These are phyloP conservation scores for Chaetomiaceae sp. DNA, from an alignment of 2,329 filamentous ascomycete species.

Conservation along the genomic window DNA sequence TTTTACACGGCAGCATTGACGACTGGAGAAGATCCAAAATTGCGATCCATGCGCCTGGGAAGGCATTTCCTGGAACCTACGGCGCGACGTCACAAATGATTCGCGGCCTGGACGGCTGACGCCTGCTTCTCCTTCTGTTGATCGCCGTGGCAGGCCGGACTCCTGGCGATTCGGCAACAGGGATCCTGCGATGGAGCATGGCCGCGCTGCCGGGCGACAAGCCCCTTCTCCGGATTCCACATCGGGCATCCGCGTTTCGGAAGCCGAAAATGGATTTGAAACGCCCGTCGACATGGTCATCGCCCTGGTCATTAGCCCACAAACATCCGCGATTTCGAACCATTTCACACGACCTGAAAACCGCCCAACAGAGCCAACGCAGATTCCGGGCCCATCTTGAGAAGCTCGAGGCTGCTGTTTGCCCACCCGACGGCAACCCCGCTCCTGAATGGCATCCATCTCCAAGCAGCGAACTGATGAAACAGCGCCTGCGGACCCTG, in stretches of 20 bases:
- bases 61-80: constrained; percentile 4
- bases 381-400: too few relatives aligned
- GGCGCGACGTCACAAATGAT: constrained; percentile 11
- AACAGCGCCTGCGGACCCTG: constrained; percentile 9
- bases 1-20: constrained; percentile 7
- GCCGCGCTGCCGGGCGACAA: neutral
- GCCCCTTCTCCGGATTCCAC: neutral
- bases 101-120: constrained; percentile 1
- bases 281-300: neutral
- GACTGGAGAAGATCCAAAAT: neutral
- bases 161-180: too few relatives aligned
- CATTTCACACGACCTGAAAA: too few relatives aligned
- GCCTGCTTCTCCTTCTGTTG: neutral
- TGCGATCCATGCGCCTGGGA: constrained; percentile 12
- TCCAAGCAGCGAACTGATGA: constrained; percentile 4
- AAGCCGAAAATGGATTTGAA: neutral
- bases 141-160: neutral
- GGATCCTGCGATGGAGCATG: constrained; percentile 1
- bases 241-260: constrained; percentile 1
- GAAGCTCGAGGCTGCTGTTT: too few relatives aligned
- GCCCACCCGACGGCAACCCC: neutral
- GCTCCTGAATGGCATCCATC: neutral
- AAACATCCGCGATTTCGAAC: too few relatives aligned
- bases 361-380: too few relatives aligned
- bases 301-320: too few relatives aligned